Conservation (phyloP, 805 yeast genomes). For the Myxozyma udenii region DNA sequence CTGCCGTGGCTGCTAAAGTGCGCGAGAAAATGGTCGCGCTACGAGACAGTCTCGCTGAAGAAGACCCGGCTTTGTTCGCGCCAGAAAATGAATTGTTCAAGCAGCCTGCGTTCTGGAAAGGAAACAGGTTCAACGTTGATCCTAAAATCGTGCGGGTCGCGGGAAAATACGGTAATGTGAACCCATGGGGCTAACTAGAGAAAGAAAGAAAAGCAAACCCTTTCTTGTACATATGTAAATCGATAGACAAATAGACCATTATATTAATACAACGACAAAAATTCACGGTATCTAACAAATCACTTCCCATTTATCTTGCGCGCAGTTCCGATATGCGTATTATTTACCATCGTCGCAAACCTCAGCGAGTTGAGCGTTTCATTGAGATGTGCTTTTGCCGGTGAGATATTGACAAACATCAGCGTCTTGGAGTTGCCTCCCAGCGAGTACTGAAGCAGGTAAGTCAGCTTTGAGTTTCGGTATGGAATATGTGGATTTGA, state of each 20-base stretch:
- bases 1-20: conserved; percentile 64
- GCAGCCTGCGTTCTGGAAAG: conserved; percentile 67
- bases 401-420: conserved; percentile 89
- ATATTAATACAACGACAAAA: background rate
- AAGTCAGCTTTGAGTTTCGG: conserved; percentile 73
- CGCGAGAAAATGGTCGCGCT: conserved; percentile 52
- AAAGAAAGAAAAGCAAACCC: no score
- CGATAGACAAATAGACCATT: no score
- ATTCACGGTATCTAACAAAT: background rate
- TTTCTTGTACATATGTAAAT: no score
- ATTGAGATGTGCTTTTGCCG: conserved; percentile 55
- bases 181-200: no score
- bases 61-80: conserved; percentile 58
- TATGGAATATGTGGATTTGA: conserved; percentile 56
- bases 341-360: conserved; percentile 65
- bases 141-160: conserved; percentile 59
- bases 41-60: conserved; percentile 46
- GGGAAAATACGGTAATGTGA: conserved; percentile 54
- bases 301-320: background rate
- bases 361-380: conserved; percentile 84
- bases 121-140: conserved; percentile 48
- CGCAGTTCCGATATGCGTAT: conserved; percentile 34
- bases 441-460: conserved; percentile 75
- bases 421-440: conserved; percentile 84
- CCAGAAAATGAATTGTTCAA: conserved; percentile 31